Conservation (phyloP, 306 rosid genomes). For the Cajanus cajan region DNA sequence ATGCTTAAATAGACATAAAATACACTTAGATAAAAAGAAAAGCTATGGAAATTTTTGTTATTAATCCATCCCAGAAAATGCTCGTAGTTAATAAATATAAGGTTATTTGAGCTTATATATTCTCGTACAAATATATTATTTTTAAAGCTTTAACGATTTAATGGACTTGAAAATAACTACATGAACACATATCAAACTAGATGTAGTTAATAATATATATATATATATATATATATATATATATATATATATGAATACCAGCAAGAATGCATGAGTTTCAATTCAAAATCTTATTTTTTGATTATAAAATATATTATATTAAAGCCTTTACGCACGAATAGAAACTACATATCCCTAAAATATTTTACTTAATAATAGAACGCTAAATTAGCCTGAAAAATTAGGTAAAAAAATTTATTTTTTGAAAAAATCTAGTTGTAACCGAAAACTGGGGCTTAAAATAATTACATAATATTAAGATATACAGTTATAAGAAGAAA, state of each 20-base stretch:
- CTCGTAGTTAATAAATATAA: not conserved
- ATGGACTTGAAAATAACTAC: not conserved
- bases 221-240: too few species aligned
- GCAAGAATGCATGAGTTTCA: not conserved
- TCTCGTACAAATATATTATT: not conserved
- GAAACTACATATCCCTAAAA: constrained; percentile 14
- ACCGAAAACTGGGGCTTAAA: not conserved
- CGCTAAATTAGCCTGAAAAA: not conserved
- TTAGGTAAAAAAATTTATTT: not conserved
- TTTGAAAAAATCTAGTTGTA: not conserved
- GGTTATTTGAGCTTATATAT: constrained; percentile 1
- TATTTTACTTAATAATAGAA: not conserved
- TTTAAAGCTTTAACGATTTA: not conserved
- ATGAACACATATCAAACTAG: not conserved
- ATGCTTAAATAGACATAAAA: not conserved
- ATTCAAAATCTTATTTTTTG: constrained; percentile 14
- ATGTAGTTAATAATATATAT: not conserved
- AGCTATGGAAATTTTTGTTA: not conserved
- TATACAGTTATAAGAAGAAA: not conserved
- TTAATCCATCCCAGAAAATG: not conserved
- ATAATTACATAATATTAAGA: not conserved
- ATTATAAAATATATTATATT: not conserved
- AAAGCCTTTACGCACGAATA: not conserved
- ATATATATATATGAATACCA: not conserved
- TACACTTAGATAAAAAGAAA: not conserved